Evolutionary conservation across 306 rosid species (phyloP).

Genomic region (Vigna radiata): DNA sequence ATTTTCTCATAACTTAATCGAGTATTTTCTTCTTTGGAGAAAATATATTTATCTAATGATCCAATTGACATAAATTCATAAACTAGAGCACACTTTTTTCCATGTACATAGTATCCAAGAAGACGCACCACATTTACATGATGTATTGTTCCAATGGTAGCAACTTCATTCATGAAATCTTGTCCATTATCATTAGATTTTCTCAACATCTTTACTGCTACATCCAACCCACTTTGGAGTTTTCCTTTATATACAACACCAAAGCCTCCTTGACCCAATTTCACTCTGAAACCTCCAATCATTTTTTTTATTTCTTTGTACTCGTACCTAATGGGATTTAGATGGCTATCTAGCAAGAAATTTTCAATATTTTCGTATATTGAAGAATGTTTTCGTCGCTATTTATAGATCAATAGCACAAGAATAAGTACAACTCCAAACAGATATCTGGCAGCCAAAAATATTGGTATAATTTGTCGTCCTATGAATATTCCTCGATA

Average conservation of each 20-base stretch:
- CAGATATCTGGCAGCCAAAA: not conserved
- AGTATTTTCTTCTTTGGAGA: not conserved
- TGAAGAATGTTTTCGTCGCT: slow-evolving; percentile 41
- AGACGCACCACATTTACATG: slow-evolving; percentile 1
- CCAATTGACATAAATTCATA: slow-evolving; percentile 47
- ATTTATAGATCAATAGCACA: slow-evolving; percentile 17
- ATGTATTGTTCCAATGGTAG: slow-evolving; percentile 18
- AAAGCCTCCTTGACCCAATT: slow-evolving; percentile 47
- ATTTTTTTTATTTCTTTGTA: slow-evolving; percentile 41
- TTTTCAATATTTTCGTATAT: slow-evolving; percentile 32
- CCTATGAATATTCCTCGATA: not conserved
- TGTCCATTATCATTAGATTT: slow-evolving; percentile 36
- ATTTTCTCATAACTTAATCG: not conserved
- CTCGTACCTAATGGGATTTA: slow-evolving; percentile 38
- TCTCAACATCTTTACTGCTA: slow-evolving; percentile 38
- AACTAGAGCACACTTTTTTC: not conserved
- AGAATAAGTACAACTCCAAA: slow-evolving; percentile 21
- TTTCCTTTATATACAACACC: slow-evolving; percentile 31
- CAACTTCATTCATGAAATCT: slow-evolving; percentile 26
- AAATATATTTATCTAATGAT: slow-evolving; percentile 41
- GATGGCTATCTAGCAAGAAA: slow-evolving; percentile 14
- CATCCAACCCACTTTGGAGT: slow-evolving; percentile 21
- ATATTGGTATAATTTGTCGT: not conserved
- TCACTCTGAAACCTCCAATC: slow-evolving; percentile 24
- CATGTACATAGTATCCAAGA: not conserved